These are phyloP conservation scores for Apophysomyces variabilis DNA, from an alignment of 371 early-diverging fungal species.

Conservation along the genomic window DNA sequence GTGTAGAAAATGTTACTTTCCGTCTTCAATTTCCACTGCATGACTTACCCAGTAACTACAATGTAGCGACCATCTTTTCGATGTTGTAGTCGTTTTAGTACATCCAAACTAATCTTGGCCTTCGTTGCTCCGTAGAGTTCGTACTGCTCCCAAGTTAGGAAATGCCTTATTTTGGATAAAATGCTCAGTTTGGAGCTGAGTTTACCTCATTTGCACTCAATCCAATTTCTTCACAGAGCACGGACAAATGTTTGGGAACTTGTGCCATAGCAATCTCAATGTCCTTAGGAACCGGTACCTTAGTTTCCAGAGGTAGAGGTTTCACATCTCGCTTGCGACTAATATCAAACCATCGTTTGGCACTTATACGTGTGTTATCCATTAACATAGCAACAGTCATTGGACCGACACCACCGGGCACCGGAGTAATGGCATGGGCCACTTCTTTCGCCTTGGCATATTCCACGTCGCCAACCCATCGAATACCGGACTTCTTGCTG, in stretches of 20 bases:
- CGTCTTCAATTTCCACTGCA: neutral
- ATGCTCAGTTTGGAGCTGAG: neutral
- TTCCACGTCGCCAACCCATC: slow-evolving; percentile 94
- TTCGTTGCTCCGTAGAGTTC: slow-evolving; percentile 90
- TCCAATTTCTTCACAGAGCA: slow-evolving; percentile 86
- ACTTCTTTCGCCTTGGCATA: slow-evolving; percentile 70
- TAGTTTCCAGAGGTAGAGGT: slow-evolving; percentile 67
- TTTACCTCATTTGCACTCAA: slow-evolving; percentile 67
- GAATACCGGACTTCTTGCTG: slow-evolving; percentile 83
- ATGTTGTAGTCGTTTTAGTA: slow-evolving; percentile 80
- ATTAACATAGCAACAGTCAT: slow-evolving; percentile 97
- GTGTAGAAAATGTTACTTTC: neutral
- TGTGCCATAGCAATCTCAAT: slow-evolving; percentile 92
- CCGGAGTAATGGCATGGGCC: slow-evolving; percentile 89
- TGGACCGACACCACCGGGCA: slow-evolving; percentile 97
- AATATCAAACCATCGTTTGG: slow-evolving; percentile 56
- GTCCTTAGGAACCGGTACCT: slow-evolving; percentile 88
- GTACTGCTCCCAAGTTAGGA: slow-evolving; percentile 46
- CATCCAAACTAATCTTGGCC: slow-evolving; percentile 87
- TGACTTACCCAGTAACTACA: slow-evolving; percentile 87
- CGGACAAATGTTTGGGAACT: slow-evolving; percentile 80
- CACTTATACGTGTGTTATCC: slow-evolving; percentile 80
- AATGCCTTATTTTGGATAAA: neutral
- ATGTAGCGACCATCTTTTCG: slow-evolving; percentile 89
- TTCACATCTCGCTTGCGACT: slow-evolving; percentile 55